phyloP scores from a whole-genome alignment of 73 alveolate genomes.

The Tetrahymena borealis region DNA sequence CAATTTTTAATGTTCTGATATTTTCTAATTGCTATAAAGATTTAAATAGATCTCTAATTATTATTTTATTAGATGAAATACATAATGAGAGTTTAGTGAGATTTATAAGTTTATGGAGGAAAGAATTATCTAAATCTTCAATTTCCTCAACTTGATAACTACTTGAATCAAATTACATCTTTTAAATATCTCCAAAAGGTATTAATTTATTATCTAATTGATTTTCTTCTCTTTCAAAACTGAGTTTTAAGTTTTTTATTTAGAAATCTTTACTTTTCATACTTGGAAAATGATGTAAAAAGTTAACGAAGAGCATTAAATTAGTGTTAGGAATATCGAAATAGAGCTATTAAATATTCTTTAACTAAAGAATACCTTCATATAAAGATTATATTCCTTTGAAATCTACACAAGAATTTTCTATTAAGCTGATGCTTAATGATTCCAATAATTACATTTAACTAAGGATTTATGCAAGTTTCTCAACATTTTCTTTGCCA shows the following conservation, averaged over 20 bases:
- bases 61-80: not conserved
- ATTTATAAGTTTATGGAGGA: not conserved
- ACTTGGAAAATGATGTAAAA: not conserved
- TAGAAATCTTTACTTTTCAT: not conserved
- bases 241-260: too few relatives aligned
- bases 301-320: not conserved
- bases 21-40: not conserved
- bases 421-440: not conserved
- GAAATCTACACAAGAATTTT: not conserved
- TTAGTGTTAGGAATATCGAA: not conserved
- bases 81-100: not conserved
- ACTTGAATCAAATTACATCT: too few relatives aligned
- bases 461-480: not conserved
- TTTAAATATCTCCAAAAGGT: too few relatives aligned
- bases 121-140: not conserved
- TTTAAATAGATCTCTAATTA: not conserved
- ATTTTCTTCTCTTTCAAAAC: too few relatives aligned
- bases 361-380: not conserved
- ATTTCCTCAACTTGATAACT: too few relatives aligned
- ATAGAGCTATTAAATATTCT: not conserved
- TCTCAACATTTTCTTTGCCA: not conserved
- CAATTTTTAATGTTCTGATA: not conserved
- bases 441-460: not conserved
- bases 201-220: too few relatives aligned
- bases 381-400: not conserved